Conservation (phyloP, 495 filamentous ascomycete species). For the Penicillium cataractarum region DNA sequence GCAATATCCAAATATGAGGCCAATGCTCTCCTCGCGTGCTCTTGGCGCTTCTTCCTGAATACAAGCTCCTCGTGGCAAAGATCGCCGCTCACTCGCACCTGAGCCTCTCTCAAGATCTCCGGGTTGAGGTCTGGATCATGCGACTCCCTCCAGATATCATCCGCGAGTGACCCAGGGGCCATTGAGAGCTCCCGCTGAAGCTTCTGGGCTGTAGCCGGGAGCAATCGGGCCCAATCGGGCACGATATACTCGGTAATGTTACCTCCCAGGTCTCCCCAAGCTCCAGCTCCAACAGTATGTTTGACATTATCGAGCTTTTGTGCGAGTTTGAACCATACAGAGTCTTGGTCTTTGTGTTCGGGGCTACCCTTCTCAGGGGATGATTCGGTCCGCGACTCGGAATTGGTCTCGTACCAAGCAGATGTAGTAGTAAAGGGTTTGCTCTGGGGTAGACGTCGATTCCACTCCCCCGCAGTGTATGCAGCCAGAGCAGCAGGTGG, state of each 20-base stretch:
- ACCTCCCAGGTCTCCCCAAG: constrained; percentile 65
- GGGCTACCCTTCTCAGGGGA: not conserved
- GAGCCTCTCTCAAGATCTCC: constrained; percentile 78
- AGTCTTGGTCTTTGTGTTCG: constrained; percentile 24
- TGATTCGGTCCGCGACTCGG: constrained; percentile 8
- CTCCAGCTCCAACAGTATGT: constrained; percentile 55
- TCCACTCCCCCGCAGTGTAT: constrained; percentile 34
- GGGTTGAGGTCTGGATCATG: constrained; percentile 80
- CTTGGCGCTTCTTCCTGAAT: constrained; percentile 67
- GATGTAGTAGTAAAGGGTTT: constrained; percentile 28
- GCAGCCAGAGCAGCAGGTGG: constrained; percentile 44
- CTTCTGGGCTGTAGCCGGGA: constrained; percentile 80
- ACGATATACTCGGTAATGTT: constrained; percentile 70
- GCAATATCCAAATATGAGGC: constrained; percentile 78
- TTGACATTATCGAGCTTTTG: constrained; percentile 57
- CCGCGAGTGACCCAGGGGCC: constrained; percentile 81
- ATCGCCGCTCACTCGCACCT: constrained; percentile 77
- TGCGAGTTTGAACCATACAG: constrained; percentile 63
- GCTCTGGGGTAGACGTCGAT: constrained; percentile 28
- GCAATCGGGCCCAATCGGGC: constrained; percentile 76
- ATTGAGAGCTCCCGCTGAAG: constrained; percentile 86
- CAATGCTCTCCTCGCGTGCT: constrained; percentile 67
- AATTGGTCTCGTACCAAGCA: constrained; percentile 18
- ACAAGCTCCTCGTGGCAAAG: constrained; percentile 81
- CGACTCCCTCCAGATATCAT: constrained; percentile 92